A percentile compares a stretch with the other conserved stretches of the same genome.
phyloP scores from a whole-genome alignment of 495 filamentous ascomycete genomes.

The Neurospora africana region DNA sequence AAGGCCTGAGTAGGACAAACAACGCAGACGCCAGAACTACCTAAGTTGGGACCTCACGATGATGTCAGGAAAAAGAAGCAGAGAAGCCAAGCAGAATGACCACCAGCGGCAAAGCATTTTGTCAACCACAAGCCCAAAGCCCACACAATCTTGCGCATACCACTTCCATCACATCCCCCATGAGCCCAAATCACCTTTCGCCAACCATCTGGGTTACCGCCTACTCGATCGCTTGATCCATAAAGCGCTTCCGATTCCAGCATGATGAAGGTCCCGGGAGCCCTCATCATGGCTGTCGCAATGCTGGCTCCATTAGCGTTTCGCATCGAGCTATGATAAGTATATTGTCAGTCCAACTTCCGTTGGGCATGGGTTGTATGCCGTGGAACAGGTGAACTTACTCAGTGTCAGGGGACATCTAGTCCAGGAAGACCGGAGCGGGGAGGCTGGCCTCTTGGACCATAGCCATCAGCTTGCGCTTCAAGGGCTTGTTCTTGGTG shows the following conservation, averaged over 20 bases:
- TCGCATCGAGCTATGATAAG: neutral
- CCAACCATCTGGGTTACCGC: neutral
- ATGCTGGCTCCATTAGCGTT: neutral
- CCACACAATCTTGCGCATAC: neutral
- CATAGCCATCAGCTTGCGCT: neutral
- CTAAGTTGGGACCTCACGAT: neutral
- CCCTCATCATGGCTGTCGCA: neutral
- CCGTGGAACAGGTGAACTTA: neutral
- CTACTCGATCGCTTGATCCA: neutral
- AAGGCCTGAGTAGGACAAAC: neutral
- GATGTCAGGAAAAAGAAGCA: neutral
- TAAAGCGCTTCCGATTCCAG: neutral
- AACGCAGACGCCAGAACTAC: neutral
- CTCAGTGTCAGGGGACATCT: accelerated
- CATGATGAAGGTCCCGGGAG: neutral
- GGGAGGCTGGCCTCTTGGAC: neutral
- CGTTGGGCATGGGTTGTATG: neutral
- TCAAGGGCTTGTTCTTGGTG: neutral
- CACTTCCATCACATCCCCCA: neutral
- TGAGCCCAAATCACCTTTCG: neutral
- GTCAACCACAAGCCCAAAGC: neutral
- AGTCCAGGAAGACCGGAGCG: neutral
- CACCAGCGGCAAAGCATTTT: neutral
- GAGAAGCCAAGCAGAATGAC: neutral
- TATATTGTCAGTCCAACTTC: neutral